Conservation (phyloP, 1,139 yeast species). For the Scheffersomyces quercinus region DNA sequence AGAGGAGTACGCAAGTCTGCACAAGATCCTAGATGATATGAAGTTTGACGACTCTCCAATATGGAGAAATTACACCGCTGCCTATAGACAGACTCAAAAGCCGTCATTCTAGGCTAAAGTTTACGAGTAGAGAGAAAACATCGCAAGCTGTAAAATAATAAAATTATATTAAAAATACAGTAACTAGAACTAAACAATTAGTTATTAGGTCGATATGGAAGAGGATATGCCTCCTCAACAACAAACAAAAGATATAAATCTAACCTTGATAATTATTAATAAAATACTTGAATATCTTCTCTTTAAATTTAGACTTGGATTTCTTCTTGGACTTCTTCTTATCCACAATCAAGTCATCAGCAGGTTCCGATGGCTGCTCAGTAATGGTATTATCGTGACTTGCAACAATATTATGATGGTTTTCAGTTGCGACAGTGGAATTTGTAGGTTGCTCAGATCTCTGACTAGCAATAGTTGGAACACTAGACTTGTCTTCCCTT, state of each 20-base stretch:
- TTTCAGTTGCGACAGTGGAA: constrained; percentile 13
- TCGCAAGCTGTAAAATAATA: no score
- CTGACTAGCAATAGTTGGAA: constrained; percentile 10
- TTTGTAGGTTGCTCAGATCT: constrained; percentile 10
- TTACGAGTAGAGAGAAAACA: no score
- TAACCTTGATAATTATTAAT: constrained; percentile 30
- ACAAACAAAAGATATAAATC: background rate
- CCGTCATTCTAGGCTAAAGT: no score
- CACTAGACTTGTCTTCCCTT: constrained; percentile 10
- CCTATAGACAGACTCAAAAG: no score
- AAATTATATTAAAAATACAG: no score
- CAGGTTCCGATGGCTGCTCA: background rate
- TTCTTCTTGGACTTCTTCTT: constrained; percentile 9
- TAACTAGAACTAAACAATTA: no score
- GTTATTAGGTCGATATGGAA: no score
- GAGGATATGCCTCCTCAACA: no score
- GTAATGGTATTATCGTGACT: background rate
- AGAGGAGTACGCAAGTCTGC: no score
- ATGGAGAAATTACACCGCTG: no score
- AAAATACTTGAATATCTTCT: constrained; percentile 37
- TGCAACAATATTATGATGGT: background rate
- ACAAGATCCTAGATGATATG: no score
- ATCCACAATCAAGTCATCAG: constrained; percentile 1
- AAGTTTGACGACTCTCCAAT: no score
- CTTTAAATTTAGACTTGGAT: constrained; percentile 27